Evolutionary conservation across 1,284 basidiomycete species (phyloP).

Genomic region (Anthracocystis panici-leucophaei): DNA sequence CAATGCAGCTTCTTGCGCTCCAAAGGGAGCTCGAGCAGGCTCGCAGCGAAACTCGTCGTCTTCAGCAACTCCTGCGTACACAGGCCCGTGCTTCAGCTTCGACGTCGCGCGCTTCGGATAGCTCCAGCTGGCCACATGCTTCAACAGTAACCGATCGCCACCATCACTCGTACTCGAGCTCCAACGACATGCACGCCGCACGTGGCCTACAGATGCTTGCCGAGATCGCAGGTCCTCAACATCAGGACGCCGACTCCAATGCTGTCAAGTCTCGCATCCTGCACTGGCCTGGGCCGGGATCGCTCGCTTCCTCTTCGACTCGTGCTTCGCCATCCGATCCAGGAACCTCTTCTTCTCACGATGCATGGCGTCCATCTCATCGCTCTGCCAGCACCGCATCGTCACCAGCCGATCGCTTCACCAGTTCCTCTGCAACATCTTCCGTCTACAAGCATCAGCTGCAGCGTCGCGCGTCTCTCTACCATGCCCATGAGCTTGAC

Average conservation of each 20-base stretch:
- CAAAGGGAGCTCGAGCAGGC: slow-evolving; percentile 26
- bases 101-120: neutral
- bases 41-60: slow-evolving; percentile 24
- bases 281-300: slow-evolving; percentile 25
- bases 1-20: slow-evolving; percentile 10
- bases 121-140: neutral
- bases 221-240: slow-evolving; percentile 42
- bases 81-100: slow-evolving; percentile 10
- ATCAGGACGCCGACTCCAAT: slow-evolving; percentile 40
- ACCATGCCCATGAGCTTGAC: slow-evolving; percentile 14
- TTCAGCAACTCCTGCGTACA: slow-evolving; percentile 27
- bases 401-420: slow-evolving; percentile 9
- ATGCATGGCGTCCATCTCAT: neutral
- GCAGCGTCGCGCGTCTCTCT: slow-evolving; percentile 9
- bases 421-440: neutral
- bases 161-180: slow-evolving; percentile 10
- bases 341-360: neutral
- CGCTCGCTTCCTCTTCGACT: slow-evolving; percentile 19
- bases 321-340: slow-evolving; percentile 10
- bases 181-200: slow-evolving; percentile 38
- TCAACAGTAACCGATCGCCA: slow-evolving; percentile 6
- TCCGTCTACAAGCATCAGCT: slow-evolving; percentile 11
- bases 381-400: neutral
- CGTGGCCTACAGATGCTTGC: slow-evolving; percentile 48
- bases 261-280: slow-evolving; percentile 35